Base-by-base conservation (phyloP, 176 grass and related monocot genomes). In the Oryza glaberrima region DNA sequence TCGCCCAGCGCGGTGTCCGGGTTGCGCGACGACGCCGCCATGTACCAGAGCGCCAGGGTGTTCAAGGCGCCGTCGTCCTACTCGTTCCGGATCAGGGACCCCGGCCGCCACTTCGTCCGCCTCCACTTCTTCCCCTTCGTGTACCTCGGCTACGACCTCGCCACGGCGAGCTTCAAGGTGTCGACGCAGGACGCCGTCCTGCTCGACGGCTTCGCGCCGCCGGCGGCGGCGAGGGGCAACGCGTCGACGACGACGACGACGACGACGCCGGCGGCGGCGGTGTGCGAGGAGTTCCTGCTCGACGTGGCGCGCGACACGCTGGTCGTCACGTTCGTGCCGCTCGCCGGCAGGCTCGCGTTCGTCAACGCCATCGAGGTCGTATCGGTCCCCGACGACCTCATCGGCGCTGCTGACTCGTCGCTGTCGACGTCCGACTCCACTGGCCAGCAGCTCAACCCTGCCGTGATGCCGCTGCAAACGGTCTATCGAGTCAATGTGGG, bases 141-240 rank as follows among this genome's bases (percentile, higher is more conserved):
- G 19, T 79, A 75, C 69, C 65, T 30, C 16, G 43, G 70, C 66
- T 86, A 84, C 79, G 70, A 94, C 81, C 90, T 97, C 75, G 56
- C 86, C 60, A 73, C 81, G 34, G 86, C 92, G 64, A 82, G 76
- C 43, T 89, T 94, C 82, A 88, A 80, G 22, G 83, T 97, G 46
- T 97, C 94, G 16, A 97, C 94, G 56, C 92, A 97, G 83, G 94
- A 97, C 86, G 56, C 82, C 22, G 88, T 94, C 44, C 85, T 97
- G 11, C 72, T 97, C 25, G 77, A 84, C 35, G 11, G 56, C 81
- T 90, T 87, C 67, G 0, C 41, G 45, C 85, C 86, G 12, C 2
- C 54, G 47, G 51, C 51, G 47, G 51, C 51, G 58, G 65, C n/a
- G 38, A 56, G 32, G 34, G 73, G 63, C 43, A 73, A 23, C 58